Percentiles rank a stretch among this genome's conserved stretches.
These are phyloP conservation scores for Scleromitrula shiraiana DNA, from an alignment of 2,329 filamentous ascomycete genomes.

Conservation along the genomic window DNA sequence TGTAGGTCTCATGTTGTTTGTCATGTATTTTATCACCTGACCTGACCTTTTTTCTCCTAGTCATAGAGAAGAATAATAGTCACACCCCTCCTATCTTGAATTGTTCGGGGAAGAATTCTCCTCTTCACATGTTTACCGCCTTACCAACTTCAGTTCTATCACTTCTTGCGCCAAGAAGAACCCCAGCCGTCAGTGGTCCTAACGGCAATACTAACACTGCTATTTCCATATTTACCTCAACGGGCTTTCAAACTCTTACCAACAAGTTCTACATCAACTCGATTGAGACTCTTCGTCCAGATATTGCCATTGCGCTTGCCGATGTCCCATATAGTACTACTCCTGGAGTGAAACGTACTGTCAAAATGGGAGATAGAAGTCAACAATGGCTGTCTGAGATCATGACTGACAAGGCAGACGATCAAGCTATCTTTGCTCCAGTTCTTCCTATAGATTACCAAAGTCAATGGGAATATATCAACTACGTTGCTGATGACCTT, in stretches of 20 bases:
- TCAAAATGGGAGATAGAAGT: slow-evolving; percentile 80
- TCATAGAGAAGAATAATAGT: slow-evolving; percentile 43
- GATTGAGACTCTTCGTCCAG: slow-evolving; percentile 59
- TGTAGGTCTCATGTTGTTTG: slow-evolving; percentile 55
- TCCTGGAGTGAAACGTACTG: slow-evolving; percentile 62
- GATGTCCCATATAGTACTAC: slow-evolving; percentile 56
- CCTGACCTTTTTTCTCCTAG: slow-evolving; percentile 30
- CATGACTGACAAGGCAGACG: slow-evolving; percentile 35
- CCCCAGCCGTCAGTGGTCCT: slow-evolving; percentile 66
- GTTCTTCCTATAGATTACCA: slow-evolving; percentile 68
- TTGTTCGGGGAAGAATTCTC: slow-evolving; percentile 30
- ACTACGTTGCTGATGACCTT: slow-evolving; percentile 59
- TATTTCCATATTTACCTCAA: slow-evolving; percentile 75
- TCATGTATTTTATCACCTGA: slow-evolving; percentile 9
- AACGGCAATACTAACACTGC: slow-evolving; percentile 61
- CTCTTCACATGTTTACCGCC: slow-evolving; percentile 70
- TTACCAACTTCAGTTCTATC: slow-evolving; percentile 58
- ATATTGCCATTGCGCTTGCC: slow-evolving; percentile 71
- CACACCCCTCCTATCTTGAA: slow-evolving; percentile 43
- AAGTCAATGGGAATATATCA: slow-evolving; percentile 73
- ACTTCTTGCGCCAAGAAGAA: slow-evolving; percentile 69
- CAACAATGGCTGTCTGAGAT: slow-evolving; percentile 73
- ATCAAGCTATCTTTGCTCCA: slow-evolving; percentile 48
- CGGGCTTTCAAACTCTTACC: slow-evolving; percentile 68
- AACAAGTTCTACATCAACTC: slow-evolving; percentile 61